These are phyloP conservation scores for Neonectria neomacrospora DNA, from an alignment of 2,329 filamentous ascomycete genomes.

Conservation along the genomic window DNA sequence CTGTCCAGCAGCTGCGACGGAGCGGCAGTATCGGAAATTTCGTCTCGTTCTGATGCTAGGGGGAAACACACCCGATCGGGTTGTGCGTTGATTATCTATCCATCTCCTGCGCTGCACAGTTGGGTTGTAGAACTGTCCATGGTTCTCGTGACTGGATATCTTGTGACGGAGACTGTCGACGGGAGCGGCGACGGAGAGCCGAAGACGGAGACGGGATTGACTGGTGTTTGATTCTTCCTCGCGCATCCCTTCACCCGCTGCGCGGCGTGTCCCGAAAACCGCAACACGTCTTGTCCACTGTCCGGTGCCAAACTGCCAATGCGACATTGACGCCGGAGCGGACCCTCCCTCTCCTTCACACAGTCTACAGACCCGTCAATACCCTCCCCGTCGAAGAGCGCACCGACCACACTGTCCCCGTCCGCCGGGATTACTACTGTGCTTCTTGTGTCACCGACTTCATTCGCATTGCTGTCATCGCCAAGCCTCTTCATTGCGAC, in stretches of 20 bases:
- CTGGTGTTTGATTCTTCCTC: neutral
- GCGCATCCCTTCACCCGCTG: constrained; percentile 23
- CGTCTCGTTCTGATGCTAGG: neutral
- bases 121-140: too few species aligned
- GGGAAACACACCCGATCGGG: constrained; percentile 3
- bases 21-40: constrained; percentile 26
- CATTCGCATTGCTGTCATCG: constrained; percentile 20
- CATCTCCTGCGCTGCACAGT: neutral
- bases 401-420: constrained; percentile 14
- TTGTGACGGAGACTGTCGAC: neutral
- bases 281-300: constrained; percentile 7
- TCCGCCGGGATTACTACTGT: constrained; percentile 13
- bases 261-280: constrained; percentile 16
- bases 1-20: constrained; percentile 4
- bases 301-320: constrained; percentile 11
- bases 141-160: neutral
- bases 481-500: constrained; percentile 24
- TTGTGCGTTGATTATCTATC: constrained; percentile 1
- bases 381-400: too few species aligned
- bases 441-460: constrained; percentile 24
- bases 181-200: neutral
- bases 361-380: constrained; percentile 8
- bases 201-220: neutral
- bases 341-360: neutral
- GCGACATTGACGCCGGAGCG: constrained; percentile 21